These are phyloP conservation scores for Gymnopus androsaceus DNA, from an alignment of 1,284 basidiomycete species.

Conservation along the genomic window DNA sequence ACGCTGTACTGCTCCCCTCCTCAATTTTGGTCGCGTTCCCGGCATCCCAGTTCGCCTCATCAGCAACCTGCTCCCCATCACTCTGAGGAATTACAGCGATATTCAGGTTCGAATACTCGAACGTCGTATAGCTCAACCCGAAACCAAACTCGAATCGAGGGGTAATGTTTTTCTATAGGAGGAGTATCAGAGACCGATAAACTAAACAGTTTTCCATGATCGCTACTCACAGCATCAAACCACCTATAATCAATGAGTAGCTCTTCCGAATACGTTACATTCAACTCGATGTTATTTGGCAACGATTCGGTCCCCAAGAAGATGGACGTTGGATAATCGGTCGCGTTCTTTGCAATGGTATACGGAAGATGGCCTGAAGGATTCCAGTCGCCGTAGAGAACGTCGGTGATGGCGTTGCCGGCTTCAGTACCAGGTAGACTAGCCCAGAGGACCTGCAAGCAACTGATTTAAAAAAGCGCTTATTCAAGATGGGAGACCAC, in stretches of 20 bases:
- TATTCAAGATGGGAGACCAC: slow-evolving; percentile 13
- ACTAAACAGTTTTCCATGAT: neutral
- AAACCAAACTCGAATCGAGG: slow-evolving; percentile 81
- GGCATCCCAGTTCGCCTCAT: slow-evolving; percentile 2
- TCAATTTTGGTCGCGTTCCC: slow-evolving; percentile 5
- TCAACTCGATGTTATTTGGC: no score
- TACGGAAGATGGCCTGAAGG: slow-evolving; percentile 80
- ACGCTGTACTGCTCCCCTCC: slow-evolving; percentile 41
- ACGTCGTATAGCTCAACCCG: slow-evolving; percentile 83
- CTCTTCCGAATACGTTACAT: slow-evolving; percentile 67
- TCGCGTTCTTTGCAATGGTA: slow-evolving; percentile 70
- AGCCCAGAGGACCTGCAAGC: slow-evolving; percentile 59
- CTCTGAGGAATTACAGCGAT: slow-evolving; percentile 38
- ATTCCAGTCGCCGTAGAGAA: slow-evolving; percentile 71
- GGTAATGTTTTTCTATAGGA: slow-evolving; percentile 47
- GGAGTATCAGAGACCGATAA: no score
- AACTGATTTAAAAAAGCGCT: neutral
- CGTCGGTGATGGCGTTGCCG: slow-evolving; percentile 75
- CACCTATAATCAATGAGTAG: slow-evolving; percentile 76
- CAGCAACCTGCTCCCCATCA: neutral
- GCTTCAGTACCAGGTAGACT: slow-evolving; percentile 74
- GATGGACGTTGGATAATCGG: slow-evolving; percentile 72
- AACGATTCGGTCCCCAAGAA: no score
- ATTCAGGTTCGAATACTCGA: slow-evolving; percentile 62
- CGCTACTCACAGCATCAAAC: slow-evolving; percentile 64